Conservation (phyloP, 2,329 filamentous ascomycete species). For the Gyromitra esculenta region DNA sequence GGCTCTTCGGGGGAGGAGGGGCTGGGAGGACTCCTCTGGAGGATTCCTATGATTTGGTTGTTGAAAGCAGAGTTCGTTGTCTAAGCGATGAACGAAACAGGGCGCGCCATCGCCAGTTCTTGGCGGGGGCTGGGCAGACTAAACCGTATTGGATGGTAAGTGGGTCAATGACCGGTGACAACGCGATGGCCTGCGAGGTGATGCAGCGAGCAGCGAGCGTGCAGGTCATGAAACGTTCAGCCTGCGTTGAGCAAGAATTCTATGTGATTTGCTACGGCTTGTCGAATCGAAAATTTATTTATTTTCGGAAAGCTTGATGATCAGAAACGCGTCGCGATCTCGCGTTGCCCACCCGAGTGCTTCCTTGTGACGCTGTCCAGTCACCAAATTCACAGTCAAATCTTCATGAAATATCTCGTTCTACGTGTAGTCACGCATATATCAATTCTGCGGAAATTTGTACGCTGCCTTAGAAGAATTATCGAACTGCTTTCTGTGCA, state of each 20-base stretch:
- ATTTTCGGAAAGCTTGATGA: not conserved
- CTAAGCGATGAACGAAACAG: slow-evolving; percentile 30
- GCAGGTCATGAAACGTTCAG: slow-evolving; percentile 11
- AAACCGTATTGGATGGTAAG: not conserved
- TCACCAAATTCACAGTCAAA: not conserved
- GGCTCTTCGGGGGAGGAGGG: slow-evolving; percentile 22
- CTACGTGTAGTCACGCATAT: no score
- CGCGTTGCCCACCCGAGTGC: not conserved
- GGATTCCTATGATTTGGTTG: slow-evolving; percentile 29
- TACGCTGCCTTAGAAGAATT: no score
- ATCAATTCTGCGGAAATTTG: no score
- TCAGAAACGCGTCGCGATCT: not conserved
- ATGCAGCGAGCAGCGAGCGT: slow-evolving; percentile 9
- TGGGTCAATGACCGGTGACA: slow-evolving; percentile 32
- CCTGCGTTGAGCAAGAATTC: not conserved
- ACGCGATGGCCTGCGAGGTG: slow-evolving; percentile 17
- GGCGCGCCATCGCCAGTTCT: slow-evolving; percentile 40
- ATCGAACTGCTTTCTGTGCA: no score
- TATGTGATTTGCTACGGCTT: slow-evolving; percentile 5
- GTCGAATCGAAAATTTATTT: not conserved
- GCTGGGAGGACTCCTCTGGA: slow-evolving; percentile 3
- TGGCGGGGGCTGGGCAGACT: slow-evolving; percentile 29
- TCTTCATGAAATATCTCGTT: not conserved
- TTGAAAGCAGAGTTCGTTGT: slow-evolving; percentile 28
- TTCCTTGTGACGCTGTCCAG: not conserved